Evolutionary conservation across 2,329 filamentous ascomycete genomes (phyloP), one percentile per base, ranked within the genome.

Genomic region (Corniculantispora saksenae): DNA sequence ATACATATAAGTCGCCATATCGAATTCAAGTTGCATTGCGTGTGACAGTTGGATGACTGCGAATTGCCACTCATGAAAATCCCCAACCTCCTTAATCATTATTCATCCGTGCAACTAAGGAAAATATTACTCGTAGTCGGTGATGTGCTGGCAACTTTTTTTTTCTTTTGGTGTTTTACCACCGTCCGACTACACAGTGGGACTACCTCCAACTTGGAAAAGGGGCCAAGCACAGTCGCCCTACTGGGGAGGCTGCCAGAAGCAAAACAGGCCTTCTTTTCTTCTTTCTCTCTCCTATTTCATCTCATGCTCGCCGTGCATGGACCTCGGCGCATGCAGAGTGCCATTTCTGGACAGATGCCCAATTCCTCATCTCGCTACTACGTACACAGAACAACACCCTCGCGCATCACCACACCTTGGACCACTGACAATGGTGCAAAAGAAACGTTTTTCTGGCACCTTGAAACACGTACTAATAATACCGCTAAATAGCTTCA

Each of bases 121-220:
- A 19, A 10, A 54, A 35, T 32, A 50, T 7, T 19, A 56, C 6
- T 5, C 23, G 2, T 53, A 27, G 55, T 45, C 56, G 19, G 27
- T 43, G 48, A 62, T 54, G 50, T 45, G 35, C 27, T 62, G 48
- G 48, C 50, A 19, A 47, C 48, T 62, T 47, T n/a, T 43, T n/a
- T 62, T 54, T 62, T 54, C 59, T 55, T 62, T 62, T 62, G 48
- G 50, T 55, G 25, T 47, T 54, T 55, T 43, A 54, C 50, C 29
- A 48, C 21, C 48, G 27, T 51, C 7, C 45, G 27, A 57, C 35
- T 38, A 17, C 43, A n/a, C 21, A 19, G 57, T 48, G 57, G 57
- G 27, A 60, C 56, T 10, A 21, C 55, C 43, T 47, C 17, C 23
- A 17, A 32, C 21, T 51, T 51, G 55, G 23, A 53, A 61, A 61